A percentile compares a stretch with the other conserved stretches of the same genome.
phyloP scores from a whole-genome alignment of 164 flowering plant genomes.

The Cinnamomum micranthum region DNA sequence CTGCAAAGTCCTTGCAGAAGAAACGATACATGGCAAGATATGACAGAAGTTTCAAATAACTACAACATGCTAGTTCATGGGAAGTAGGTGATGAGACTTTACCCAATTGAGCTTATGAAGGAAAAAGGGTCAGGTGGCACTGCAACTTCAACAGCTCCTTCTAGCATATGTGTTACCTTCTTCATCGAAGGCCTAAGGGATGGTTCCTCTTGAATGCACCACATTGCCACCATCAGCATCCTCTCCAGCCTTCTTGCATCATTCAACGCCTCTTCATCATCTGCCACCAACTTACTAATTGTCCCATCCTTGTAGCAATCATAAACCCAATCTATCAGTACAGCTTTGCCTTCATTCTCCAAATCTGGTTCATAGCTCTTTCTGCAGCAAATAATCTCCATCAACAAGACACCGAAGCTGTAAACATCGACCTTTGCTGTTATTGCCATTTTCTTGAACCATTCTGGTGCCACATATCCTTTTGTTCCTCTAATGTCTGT shows the following conservation, averaged over 20 bases:
- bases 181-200: slow-evolving; percentile 24
- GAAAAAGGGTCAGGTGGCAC: slow-evolving; percentile 20
- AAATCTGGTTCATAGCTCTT: slow-evolving; percentile 5
- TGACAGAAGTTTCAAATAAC: not conserved
- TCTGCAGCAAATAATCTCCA: slow-evolving; percentile 25
- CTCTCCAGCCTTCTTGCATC: slow-evolving; percentile 12
- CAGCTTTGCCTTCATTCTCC: not conserved
- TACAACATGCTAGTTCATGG: not conserved
- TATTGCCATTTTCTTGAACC: slow-evolving; percentile 23
- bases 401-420: slow-evolving; percentile 23
- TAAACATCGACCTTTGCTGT: slow-evolving; percentile 29
- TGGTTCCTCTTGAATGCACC: slow-evolving; percentile 29
- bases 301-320: slow-evolving; percentile 10
- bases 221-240: slow-evolving; percentile 24
- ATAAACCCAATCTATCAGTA: slow-evolving; percentile 21
- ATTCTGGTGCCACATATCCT: slow-evolving; percentile 32
- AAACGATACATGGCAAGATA: not conserved
- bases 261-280: slow-evolving; percentile 21
- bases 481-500: slow-evolving; percentile 24
- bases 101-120: slow-evolving; percentile 2
- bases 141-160: slow-evolving; percentile 18
- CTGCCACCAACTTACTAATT: slow-evolving; percentile 9
- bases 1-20: not conserved
- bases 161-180: slow-evolving; percentile 24
- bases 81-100: not conserved